Evolutionary conservation across 108 stramenopile genomes (phyloP).

Genomic region (Ochromonas danica): DNA sequence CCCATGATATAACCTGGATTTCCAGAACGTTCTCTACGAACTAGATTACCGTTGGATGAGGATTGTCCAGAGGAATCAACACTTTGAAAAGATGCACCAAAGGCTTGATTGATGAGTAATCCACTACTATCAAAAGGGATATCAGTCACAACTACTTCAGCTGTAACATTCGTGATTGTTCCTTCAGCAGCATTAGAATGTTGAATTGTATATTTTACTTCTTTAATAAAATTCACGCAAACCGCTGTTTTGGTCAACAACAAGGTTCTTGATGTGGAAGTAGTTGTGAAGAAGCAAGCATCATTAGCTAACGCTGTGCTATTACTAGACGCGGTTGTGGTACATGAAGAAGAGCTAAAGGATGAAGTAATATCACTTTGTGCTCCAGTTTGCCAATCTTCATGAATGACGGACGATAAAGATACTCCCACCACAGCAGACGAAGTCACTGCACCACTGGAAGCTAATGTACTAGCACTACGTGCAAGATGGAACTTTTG

Average conservation of each 20-base stretch:
- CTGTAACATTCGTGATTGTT: background rate
- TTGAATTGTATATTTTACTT: background rate
- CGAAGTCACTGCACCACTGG: background rate
- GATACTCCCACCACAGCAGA: background rate
- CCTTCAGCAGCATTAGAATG: background rate
- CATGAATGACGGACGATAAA: background rate
- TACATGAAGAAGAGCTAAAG: background rate
- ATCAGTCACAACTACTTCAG: conserved; percentile 22
- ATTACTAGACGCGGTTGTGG: background rate
- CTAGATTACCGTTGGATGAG: conserved; percentile 32
- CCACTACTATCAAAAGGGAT: background rate
- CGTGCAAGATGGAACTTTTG: background rate
- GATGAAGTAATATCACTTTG: background rate
- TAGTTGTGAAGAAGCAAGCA: background rate
- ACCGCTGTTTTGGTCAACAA: background rate
- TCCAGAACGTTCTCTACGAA: conserved; percentile 53
- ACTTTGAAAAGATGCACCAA: background rate
- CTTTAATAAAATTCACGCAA: background rate
- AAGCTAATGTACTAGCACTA: background rate
- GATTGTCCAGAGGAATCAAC: background rate
- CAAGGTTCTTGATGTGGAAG: background rate
- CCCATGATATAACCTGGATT: conserved; percentile 63
- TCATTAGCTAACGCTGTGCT: background rate
- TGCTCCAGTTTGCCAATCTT: background rate
- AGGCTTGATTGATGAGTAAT: background rate